Evolutionary conservation across 345 rosid genomes (phyloP).

Genomic region (Rhizophora apiculata): DNA sequence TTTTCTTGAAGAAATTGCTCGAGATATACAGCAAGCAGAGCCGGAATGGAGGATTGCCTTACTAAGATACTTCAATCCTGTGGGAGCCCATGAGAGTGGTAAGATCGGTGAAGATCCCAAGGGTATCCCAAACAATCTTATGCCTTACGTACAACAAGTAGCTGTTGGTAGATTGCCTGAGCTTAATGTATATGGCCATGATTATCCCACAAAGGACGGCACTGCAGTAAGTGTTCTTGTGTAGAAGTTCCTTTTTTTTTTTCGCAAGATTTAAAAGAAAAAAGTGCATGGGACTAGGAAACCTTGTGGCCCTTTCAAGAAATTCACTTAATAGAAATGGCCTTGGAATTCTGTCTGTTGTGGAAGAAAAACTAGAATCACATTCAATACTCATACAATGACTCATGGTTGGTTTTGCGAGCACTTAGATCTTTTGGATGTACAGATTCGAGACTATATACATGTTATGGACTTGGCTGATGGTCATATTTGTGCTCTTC

Average conservation of each 20-base stretch:
- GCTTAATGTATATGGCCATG: slow-evolving; percentile 87
- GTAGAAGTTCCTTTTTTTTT: not conserved
- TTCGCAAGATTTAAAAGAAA: not conserved
- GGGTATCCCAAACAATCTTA: slow-evolving; percentile 88
- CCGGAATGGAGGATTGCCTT: slow-evolving; percentile 84
- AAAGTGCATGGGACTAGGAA: not conserved
- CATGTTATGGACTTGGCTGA: slow-evolving; percentile 98
- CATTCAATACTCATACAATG: not conserved
- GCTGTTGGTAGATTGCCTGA: slow-evolving; percentile 90
- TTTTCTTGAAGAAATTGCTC: slow-evolving; percentile 88
- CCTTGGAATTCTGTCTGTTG: not conserved
- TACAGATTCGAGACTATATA: slow-evolving; percentile 84
- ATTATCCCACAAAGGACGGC: slow-evolving; percentile 90
- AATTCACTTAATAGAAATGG: not conserved
- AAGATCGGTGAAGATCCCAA: slow-evolving; percentile 93
- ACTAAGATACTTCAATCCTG: slow-evolving; percentile 92
- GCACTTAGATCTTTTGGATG: not conserved
- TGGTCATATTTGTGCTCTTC: slow-evolving; percentile 84
- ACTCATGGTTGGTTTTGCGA: not conserved
- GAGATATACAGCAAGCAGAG: slow-evolving; percentile 78
- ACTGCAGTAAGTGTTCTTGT: slow-evolving; percentile 58
- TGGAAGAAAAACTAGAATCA: not conserved
- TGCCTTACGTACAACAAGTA: slow-evolving; percentile 97
- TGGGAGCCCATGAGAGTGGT: slow-evolving; percentile 95
- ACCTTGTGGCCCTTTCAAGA: not conserved